Evolutionary conservation across 345 rosid genomes (phyloP).

Genomic region (Psidium friedrichsthalianum): DNA sequence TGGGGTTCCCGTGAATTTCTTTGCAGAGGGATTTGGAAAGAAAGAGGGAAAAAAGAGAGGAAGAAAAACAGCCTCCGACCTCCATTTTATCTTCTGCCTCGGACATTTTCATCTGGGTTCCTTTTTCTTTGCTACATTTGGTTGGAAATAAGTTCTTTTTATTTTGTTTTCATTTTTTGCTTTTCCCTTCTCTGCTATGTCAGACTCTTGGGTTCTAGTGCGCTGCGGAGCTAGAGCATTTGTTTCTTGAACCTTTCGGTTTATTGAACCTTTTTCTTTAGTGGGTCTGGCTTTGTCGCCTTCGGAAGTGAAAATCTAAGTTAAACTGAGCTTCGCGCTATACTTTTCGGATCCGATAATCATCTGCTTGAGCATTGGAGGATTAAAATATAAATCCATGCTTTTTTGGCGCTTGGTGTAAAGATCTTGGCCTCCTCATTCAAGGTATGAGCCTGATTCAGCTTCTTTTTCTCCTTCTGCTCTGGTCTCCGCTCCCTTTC

Average conservation of each 20-base stretch:
- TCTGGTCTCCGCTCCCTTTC: neutral
- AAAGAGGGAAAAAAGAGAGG: neutral
- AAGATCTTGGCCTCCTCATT: constrained; percentile 4
- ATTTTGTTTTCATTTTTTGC: neutral
- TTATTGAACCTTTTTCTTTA: constrained; percentile 10
- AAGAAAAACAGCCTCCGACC: neutral
- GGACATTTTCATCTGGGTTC: neutral
- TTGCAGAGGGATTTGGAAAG: neutral
- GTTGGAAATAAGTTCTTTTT: neutral
- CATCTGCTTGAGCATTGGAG: neutral
- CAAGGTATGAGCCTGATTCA: constrained; percentile 20
- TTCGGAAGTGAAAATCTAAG: constrained; percentile 9
- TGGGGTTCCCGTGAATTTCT: neutral
- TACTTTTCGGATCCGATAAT: constrained; percentile 28
- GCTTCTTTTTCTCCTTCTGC: neutral
- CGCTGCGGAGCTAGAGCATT: neutral
- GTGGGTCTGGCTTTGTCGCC: constrained; percentile 2
- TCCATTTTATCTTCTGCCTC: neutral
- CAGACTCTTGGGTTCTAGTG: neutral
- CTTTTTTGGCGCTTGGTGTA: constrained; percentile 2
- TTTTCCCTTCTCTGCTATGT: neutral
- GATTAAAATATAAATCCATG: neutral
- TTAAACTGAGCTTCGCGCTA: constrained; percentile 1
- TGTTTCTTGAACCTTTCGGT: neutral
- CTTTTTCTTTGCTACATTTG: neutral